Evolutionary conservation across 768 basidiomycete species (phyloP), one percentile per base, ranked within the genome.

Genomic region (Termitomyces sp.): DNA sequence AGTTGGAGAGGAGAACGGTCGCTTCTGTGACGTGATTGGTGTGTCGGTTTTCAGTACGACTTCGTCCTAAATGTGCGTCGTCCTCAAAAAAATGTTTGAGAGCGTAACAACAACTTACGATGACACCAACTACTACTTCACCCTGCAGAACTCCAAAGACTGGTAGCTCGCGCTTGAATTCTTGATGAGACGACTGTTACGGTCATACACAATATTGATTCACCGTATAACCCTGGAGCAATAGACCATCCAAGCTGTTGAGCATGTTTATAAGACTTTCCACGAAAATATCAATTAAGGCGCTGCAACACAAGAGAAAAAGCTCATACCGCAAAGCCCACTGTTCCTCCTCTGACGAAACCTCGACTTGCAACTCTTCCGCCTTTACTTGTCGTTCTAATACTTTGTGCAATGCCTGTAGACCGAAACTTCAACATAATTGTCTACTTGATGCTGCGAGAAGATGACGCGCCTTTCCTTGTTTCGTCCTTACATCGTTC

Each of bases 91-190:
- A 48, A 51, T 54, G 36, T 46, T 25, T 49, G 31, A 10, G 48
- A 55, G 20, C 34, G 32, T 12, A 12, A 50, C 14, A 37, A 49
- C 48, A 20, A 43, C 81, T 61, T 70, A 91, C 94, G 46, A 96
- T 90, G 37, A 93, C 77, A 1, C 94, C 94, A 31, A 85, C 70
- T 15, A 96, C 80, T 25, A 89, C 74, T 57, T 86, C 77, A 31
- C 74, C 83, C 31, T 89, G 80, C 4, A 93, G 71, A 59, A 92
- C 79, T 0, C 91, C 90, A 63, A 94, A 91, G 2, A 96, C 87
- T 4, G 91, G 92, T 56, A 95, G 79, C 73, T 96, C 94, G 8
- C 94, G 85, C 88, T 93, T 42, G 15, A 20, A 40, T 5, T 1
- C 20, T 60, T 37, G 43, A 46, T 25, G 20, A 42, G 43, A 42